Conservation (phyloP, 2,329 filamentous ascomycete species). For the Domatiomyces globalis region DNA sequence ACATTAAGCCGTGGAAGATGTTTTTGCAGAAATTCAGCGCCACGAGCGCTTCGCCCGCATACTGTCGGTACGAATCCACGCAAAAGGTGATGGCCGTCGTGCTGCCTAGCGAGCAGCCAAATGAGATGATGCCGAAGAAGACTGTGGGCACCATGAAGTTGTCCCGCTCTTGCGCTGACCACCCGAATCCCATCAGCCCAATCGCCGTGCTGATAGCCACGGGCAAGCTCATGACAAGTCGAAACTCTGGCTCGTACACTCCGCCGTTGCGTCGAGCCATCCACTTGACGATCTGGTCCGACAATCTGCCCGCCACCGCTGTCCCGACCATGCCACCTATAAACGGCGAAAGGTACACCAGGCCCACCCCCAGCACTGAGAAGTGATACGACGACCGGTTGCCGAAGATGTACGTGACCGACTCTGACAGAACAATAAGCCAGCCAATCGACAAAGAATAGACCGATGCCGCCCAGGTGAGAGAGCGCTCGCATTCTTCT, state of each 20-base stretch:
- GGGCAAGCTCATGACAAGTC: slow-evolving; percentile 73
- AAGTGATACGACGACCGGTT: slow-evolving; percentile 61
- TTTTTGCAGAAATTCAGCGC: slow-evolving; percentile 94
- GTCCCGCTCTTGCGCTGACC: slow-evolving; percentile 63
- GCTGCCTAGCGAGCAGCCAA: slow-evolving; percentile 78
- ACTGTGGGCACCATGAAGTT: slow-evolving; percentile 83
- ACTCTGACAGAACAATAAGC: slow-evolving; percentile 89
- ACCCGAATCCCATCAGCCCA: slow-evolving; percentile 92
- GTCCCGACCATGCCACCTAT: slow-evolving; percentile 82
- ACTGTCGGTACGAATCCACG: slow-evolving; percentile 84
- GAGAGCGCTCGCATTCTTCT: too few relatives aligned
- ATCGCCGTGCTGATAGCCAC: slow-evolving; percentile 64
- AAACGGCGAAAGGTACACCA: slow-evolving; percentile 84
- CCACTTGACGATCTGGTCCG: slow-evolving; percentile 66
- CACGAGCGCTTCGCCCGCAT: slow-evolving; percentile 84
- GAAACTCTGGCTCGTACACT: slow-evolving; percentile 87
- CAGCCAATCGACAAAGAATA: slow-evolving; percentile 85
- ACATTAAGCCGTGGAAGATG: slow-evolving; percentile 77
- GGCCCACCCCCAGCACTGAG: slow-evolving; percentile 60
- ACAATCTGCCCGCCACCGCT: slow-evolving; percentile 74
- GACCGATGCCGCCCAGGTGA: slow-evolving; percentile 43
- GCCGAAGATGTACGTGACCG: slow-evolving; percentile 66
- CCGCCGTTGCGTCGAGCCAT: slow-evolving; percentile 83
- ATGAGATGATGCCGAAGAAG: slow-evolving; percentile 84
- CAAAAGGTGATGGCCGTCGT: slow-evolving; percentile 90